Evolutionary conservation across 192 early-diverging fungal species (phyloP).

Genomic region (Rhizophagus clarus): DNA sequence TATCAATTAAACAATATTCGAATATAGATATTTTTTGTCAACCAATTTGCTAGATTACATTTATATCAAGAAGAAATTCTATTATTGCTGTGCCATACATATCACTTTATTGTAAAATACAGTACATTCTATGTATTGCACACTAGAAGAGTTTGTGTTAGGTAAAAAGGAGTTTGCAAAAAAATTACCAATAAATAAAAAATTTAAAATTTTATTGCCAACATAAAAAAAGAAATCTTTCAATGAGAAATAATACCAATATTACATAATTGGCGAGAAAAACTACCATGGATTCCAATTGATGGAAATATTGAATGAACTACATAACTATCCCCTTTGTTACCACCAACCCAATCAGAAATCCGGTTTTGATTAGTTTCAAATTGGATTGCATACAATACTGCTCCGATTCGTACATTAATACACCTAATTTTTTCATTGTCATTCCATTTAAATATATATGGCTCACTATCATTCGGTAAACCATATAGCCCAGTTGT

Average conservation of each 20-base stretch:
- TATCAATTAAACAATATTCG: no score
- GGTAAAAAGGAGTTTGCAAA: no score
- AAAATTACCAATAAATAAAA: no score
- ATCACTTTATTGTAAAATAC: no score
- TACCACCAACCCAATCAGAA: neutral
- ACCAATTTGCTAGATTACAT: no score
- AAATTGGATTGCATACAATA: constrained; percentile 20
- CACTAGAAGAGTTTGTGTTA: no score
- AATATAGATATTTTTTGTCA: no score
- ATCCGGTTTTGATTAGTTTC: neutral
- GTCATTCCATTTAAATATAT: neutral
- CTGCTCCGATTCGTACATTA: neutral
- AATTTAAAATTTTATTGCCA: no score
- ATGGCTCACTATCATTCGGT: neutral
- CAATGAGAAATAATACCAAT: neutral
- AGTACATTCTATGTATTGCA: no score
- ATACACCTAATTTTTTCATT: neutral
- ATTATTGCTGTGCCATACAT: no score
- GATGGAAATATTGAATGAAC: neutral
- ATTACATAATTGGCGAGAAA: constrained; percentile 19
- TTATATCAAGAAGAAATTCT: no score
- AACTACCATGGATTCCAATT: constrained; percentile 18
- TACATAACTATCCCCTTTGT: neutral
- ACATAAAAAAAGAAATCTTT: neutral
- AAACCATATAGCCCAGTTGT: neutral